Conservation (phyloP, 768 basidiomycete species). For the Termitomyces sp. region DNA sequence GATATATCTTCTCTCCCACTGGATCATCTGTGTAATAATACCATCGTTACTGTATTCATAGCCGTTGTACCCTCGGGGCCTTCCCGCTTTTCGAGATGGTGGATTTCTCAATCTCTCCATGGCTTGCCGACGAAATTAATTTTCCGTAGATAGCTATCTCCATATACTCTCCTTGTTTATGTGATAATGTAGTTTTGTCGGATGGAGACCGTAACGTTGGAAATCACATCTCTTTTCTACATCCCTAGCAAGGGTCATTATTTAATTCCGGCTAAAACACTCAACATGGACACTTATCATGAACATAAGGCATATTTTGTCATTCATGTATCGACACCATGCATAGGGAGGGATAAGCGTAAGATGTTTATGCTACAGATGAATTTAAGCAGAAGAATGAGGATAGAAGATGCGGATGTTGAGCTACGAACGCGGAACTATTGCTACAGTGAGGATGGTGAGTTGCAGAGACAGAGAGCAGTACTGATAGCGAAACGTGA, state of each 20-base stretch:
- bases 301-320: neutral
- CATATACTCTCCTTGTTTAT: neutral
- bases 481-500: slow-evolving; percentile 6
- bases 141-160: neutral
- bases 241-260: neutral
- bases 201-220: neutral
- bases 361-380: slow-evolving; percentile 17
- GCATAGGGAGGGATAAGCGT: neutral
- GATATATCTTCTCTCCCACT: neutral
- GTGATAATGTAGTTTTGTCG: neutral
- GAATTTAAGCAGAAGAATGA: neutral
- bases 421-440: slow-evolving; percentile 16
- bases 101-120: neutral
- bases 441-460: slow-evolving; percentile 19
- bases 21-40: neutral
- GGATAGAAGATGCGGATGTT: neutral
- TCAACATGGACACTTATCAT: neutral
- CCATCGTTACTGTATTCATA: neutral
- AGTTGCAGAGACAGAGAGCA: slow-evolving; percentile 1
- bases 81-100: too few species aligned
- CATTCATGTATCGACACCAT: neutral
- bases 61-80: neutral
- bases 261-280: neutral
- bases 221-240: neutral
- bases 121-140: neutral